These are phyloP conservation scores for Pyronema domesticum DNA, from an alignment of 495 filamentous ascomycete genomes.

Conservation along the genomic window DNA sequence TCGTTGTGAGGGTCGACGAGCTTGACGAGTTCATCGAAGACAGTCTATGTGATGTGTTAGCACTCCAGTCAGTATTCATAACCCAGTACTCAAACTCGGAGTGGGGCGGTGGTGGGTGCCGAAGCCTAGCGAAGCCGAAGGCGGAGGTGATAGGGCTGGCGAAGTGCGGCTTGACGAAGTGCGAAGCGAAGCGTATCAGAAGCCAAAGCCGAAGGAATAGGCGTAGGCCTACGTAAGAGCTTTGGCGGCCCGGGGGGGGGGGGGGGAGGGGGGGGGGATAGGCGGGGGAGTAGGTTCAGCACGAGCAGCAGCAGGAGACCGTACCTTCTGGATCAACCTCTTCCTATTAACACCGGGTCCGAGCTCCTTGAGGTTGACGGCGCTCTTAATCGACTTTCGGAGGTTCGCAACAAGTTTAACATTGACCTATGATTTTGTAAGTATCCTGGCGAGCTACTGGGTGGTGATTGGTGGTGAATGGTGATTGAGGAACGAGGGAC, in stretches of 20 bases:
- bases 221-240: too few relatives aligned
- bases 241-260: not conserved
- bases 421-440: slow-evolving; percentile 40
- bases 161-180: too few relatives aligned
- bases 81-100: slow-evolving; percentile 4
- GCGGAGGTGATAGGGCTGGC: too few relatives aligned
- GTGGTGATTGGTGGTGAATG: not conserved
- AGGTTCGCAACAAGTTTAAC: slow-evolving; percentile 81
- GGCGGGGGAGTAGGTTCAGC: not conserved
- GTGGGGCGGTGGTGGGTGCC: too few relatives aligned
- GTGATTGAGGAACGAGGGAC: not conserved
- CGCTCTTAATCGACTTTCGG: slow-evolving; percentile 76
- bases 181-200: too few relatives aligned
- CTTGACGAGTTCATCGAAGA: slow-evolving; percentile 90
- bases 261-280: not conserved
- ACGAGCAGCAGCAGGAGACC: not conserved
- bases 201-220: too few relatives aligned
- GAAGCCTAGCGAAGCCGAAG: not conserved
- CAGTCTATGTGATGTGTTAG: slow-evolving; percentile 30
- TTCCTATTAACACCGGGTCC: slow-evolving; percentile 89
- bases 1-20: slow-evolving; percentile 93
- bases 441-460: not conserved
- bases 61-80: not conserved
- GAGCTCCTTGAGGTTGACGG: slow-evolving; percentile 84
- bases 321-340: slow-evolving; percentile 74